These are phyloP conservation scores for Lodderomyces pseudojiufengensis DNA, from an alignment of 1,139 yeast genomes.

Conservation along the genomic window DNA sequence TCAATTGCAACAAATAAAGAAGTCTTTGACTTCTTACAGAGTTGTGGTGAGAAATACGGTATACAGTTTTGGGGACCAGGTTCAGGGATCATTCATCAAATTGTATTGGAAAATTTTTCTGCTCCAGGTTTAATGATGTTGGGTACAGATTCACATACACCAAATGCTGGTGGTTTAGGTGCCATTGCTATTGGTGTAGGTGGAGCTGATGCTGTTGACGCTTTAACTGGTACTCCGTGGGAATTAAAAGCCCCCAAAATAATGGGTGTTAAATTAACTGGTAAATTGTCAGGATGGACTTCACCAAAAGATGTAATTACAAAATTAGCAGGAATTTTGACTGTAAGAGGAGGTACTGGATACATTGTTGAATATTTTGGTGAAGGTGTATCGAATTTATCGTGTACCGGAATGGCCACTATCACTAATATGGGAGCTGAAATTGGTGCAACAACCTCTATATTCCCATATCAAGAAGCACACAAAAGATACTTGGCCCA, in stretches of 20 bases:
- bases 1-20: conserved; percentile 86
- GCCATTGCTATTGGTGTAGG: conserved; percentile 98
- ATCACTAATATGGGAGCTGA: conserved; percentile 99
- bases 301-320: conserved; percentile 96
- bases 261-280: conserved; percentile 87
- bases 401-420: conserved; percentile 99
- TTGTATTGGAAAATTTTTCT: conserved; percentile 89
- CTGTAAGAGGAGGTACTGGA: conserved; percentile 98
- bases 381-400: conserved; percentile 78
- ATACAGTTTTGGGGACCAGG: conserved; percentile 99
- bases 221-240: conserved; percentile 97
- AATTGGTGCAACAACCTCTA: conserved; percentile 96
- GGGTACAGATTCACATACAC: conserved; percentile 97
- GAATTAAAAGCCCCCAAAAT: conserved; percentile 95
- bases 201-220: conserved; percentile 99
- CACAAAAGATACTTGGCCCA: conserved; percentile 77
- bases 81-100: conserved; percentile 96
- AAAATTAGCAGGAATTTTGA: conserved; percentile 79
- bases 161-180: conserved; percentile 97
- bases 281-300: conserved; percentile 84
- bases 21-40: conserved; percentile 87
- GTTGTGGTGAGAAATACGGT: conserved; percentile 90
- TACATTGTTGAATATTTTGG: conserved; percentile 94
- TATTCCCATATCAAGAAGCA: conserved; percentile 92
- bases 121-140: conserved; percentile 95